A percentile compares a stretch with the other conserved stretches of the same genome.
Evolutionary conservation across 106 monocot genomes (phyloP).

Genomic region (Cymbidium sinense): DNA sequence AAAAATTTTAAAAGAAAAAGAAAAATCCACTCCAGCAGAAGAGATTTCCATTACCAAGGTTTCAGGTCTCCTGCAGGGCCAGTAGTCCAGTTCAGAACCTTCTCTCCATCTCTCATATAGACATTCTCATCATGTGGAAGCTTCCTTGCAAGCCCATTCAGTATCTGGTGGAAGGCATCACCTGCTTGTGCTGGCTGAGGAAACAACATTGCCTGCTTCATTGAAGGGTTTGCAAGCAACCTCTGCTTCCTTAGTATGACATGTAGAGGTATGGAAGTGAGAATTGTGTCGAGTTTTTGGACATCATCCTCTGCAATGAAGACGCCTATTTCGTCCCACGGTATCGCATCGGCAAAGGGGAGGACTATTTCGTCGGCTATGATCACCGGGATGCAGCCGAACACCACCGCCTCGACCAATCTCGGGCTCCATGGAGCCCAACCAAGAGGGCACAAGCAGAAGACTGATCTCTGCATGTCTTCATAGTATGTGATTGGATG

Average conservation of each 20-base stretch:
- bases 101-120: constrained; percentile 48
- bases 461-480: constrained; percentile 21
- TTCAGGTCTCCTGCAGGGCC: constrained; percentile 65
- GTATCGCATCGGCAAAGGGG: constrained; percentile 22
- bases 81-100: constrained; percentile 62
- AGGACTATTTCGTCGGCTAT: constrained; percentile 26
- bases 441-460: constrained; percentile 62
- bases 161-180: constrained; percentile 80
- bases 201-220: constrained; percentile 88
- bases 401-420: constrained; percentile 20
- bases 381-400: constrained; percentile 25
- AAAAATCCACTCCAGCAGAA: not conserved
- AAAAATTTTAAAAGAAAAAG: too few relatives aligned
- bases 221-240: constrained; percentile 72
- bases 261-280: constrained; percentile 14
- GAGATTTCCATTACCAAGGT: constrained; percentile 43
- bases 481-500: constrained; percentile 22
- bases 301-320: constrained; percentile 17
- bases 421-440: constrained; percentile 40
- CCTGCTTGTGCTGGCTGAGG: constrained; percentile 71
- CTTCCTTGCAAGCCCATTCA: constrained; percentile 75
- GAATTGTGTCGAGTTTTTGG: constrained; percentile 11
- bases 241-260: constrained; percentile 72
- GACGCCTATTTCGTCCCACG: constrained; percentile 23
- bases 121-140: constrained; percentile 42